phyloP scores from a whole-genome alignment of 805 yeast genomes.

The Pichia californica region DNA sequence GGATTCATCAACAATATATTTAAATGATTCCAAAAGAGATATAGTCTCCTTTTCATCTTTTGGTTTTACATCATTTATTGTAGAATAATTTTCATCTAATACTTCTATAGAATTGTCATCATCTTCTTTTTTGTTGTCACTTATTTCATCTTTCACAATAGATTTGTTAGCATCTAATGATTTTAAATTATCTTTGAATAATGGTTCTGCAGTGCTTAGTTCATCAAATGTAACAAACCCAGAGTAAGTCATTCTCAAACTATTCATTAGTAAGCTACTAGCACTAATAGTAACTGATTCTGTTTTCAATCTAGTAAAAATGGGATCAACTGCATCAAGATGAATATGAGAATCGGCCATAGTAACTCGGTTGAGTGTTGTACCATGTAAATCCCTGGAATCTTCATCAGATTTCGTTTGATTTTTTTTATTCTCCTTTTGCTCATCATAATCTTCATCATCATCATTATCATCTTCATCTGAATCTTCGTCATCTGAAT shows the following conservation, averaged over 20 bases:
- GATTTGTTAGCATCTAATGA: background rate
- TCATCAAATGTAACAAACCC: constrained; percentile 67
- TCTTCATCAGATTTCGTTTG: constrained; percentile 13
- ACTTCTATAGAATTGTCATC: background rate
- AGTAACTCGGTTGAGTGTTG: too few species aligned
- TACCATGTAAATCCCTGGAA: background rate
- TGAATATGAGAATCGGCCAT: constrained; percentile 3
- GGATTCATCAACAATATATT: background rate
- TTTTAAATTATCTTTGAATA: background rate
- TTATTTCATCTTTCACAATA: background rate
- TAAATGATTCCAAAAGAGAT: background rate
- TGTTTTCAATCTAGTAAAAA: constrained; percentile 66
- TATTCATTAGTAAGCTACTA: constrained; percentile 58
- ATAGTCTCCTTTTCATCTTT: background rate
- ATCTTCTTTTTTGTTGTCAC: too few species aligned
- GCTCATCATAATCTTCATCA: constrained; percentile 11
- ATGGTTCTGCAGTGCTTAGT: constrained; percentile 18
- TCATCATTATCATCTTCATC: constrained; percentile 23
- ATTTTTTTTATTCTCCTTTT: constrained; percentile 30
- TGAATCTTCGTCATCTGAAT: constrained; percentile 14
- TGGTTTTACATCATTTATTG: background rate
- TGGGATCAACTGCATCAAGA: constrained; percentile 47
- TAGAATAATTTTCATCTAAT: background rate
- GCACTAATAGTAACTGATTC: constrained; percentile 85
- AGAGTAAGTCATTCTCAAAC: constrained; percentile 44